These are phyloP conservation scores for Termitomyces sp. DNA, from an alignment of 768 basidiomycete species.

Conservation along the genomic window DNA sequence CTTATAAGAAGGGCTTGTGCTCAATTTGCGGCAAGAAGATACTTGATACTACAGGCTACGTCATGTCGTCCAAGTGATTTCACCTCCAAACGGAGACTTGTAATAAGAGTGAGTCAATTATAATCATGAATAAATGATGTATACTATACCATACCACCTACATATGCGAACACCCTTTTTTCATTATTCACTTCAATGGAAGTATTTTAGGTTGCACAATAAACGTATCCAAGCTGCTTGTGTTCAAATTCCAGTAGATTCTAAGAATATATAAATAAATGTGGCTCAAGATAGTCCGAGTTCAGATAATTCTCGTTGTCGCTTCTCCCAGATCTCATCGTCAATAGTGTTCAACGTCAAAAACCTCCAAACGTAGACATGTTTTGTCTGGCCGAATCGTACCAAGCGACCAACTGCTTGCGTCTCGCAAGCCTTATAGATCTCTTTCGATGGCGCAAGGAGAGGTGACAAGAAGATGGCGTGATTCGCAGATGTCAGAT, in stretches of 20 bases:
- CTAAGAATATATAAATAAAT: slow-evolving; percentile 1
- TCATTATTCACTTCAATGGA: not conserved
- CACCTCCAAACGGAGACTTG: not conserved
- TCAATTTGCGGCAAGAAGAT: slow-evolving; percentile 87
- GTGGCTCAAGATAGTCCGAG: slow-evolving; percentile 6
- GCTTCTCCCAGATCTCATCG: slow-evolving; percentile 69
- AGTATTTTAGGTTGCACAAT: not conserved
- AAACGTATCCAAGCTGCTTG: not conserved
- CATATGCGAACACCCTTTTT: not conserved
- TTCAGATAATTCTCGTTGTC: slow-evolving; percentile 24
- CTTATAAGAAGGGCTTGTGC: slow-evolving; percentile 82
- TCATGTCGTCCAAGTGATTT: slow-evolving; percentile 75
- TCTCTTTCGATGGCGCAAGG: slow-evolving; percentile 74
- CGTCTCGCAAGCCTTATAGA: slow-evolving; percentile 79
- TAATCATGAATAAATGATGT: not conserved
- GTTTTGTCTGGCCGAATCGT: slow-evolving; percentile 78
- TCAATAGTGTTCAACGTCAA: slow-evolving; percentile 87
- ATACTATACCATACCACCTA: not conserved
- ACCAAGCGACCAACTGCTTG: slow-evolving; percentile 82
- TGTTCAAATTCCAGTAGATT: not conserved
- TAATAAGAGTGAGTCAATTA: slow-evolving; percentile 7
- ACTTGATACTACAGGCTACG: slow-evolving; percentile 77
- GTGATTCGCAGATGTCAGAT: slow-evolving; percentile 90
- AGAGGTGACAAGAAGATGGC: slow-evolving; percentile 93
- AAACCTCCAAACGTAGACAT: slow-evolving; percentile 79